Evolutionary conservation across 208 protist species (phyloP), one percentile per base, ranked within the genome.

Genomic region (Crithidia expoeki): DNA sequence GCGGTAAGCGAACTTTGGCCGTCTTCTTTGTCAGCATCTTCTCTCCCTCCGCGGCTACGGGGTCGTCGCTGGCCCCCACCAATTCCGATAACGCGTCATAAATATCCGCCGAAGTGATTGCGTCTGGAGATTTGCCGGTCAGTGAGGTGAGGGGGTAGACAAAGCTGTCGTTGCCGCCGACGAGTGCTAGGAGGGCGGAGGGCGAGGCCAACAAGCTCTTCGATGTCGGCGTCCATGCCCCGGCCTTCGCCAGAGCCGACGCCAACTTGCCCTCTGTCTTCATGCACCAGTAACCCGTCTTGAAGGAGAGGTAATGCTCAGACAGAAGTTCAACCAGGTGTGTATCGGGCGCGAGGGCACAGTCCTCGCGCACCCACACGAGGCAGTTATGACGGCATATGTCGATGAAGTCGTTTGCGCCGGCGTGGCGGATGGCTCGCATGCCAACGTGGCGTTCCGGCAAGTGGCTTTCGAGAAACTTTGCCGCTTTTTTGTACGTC

Each of bases 251-350:
- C 38, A 89, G 60, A 16, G 33, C 72, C 12, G 44, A 34, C 38
- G 49, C 63, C 34, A 88, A 74, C 1, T 28, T 46, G 2, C 56
- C 23, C 63, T 93, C 79, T 49, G 80, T 66, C 47, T 85, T 57
- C 51, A 93, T 76, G 73, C 92, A 94, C 27, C 90, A 55, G 72
- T 93, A 94, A 50, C 81, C 85, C 3, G 84, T 86, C 55, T 73
- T 50, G 73, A 92, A 92, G 53, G 81, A 84, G 36, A 80, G 70
- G 72, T 84, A 92, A 67, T 93, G 55, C 32, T 68, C 32, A 16
- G 50, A 33, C 66, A 91, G 25, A 9, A 80, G 70, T 46, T 74
- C 61, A 9, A 76, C 56, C 60, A 79, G 76, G 23, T 65, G 58
- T 28, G 56, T 28, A 21, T 53, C 33, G 19, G 80, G 61, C 42